A percentile compares a stretch with the other conserved stretches of the same genome.
phyloP scores from a whole-genome alignment of 2,329 filamentous ascomycete genomes.

The Ophiognomonia clavigignenti-juglandacearum region DNA sequence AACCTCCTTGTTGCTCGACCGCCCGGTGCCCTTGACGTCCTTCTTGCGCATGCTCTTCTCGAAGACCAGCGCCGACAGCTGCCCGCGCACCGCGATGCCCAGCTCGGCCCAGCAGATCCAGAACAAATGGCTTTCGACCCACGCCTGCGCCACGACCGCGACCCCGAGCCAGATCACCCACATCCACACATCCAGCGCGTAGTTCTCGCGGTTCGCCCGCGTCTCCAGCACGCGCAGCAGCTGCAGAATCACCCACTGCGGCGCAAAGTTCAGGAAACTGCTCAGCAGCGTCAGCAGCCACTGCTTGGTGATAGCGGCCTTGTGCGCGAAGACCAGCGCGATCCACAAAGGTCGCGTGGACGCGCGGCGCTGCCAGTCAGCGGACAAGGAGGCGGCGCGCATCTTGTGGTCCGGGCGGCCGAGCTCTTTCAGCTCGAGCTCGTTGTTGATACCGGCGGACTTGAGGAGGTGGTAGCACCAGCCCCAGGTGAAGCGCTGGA shows the following conservation, averaged over 20 bases:
- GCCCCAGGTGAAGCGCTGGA: conserved; percentile 59
- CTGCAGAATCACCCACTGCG: conserved; percentile 63
- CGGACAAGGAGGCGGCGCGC: conserved; percentile 44
- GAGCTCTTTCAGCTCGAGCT: conserved; percentile 58
- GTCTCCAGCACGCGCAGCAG: conserved; percentile 62
- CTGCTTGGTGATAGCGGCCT: conserved; percentile 51
- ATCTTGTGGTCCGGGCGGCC: conserved; percentile 54
- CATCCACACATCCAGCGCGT: conserved; percentile 55
- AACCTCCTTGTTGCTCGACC: conserved; percentile 35
- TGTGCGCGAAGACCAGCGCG: conserved; percentile 55
- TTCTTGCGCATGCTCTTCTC: conserved; percentile 73
- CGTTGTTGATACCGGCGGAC: conserved; percentile 50
- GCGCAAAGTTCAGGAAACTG: conserved; percentile 60
- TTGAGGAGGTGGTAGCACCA: conserved; percentile 57
- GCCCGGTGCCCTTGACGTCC: conserved; percentile 63
- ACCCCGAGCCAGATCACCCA: conserved; percentile 63
- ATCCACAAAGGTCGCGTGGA: conserved; percentile 53
- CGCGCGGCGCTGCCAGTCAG: conserved; percentile 43
- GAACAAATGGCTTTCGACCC: conserved; percentile 60
- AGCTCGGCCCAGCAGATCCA: conserved; percentile 63
- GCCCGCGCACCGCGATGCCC: conserved; percentile 61
- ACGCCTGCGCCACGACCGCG: conserved; percentile 52
- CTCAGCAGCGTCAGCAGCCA: conserved; percentile 50
- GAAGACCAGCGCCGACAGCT: conserved; percentile 69
- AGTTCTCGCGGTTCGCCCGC: conserved; percentile 37